Conservation (phyloP, 1,284 basidiomycete species). For the Apiotrichum gracile region DNA sequence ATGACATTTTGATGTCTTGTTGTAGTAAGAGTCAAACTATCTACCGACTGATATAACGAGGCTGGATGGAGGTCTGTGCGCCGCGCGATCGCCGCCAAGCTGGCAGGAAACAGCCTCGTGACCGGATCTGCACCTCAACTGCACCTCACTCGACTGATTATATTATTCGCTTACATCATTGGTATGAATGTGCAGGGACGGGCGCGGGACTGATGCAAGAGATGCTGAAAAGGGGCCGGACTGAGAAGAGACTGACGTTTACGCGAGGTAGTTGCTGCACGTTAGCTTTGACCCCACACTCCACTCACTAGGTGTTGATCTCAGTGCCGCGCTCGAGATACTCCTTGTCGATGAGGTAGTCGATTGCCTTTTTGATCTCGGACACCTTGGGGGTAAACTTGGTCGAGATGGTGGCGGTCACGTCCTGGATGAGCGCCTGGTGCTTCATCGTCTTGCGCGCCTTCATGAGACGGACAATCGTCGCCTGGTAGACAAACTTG, state of each 20-base stretch:
- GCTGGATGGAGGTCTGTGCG: too few relatives aligned
- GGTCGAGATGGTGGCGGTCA: conserved; percentile 75
- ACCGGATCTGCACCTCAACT: too few relatives aligned
- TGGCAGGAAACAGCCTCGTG: too few relatives aligned
- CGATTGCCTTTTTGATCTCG: conserved; percentile 71
- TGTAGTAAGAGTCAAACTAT: too few relatives aligned
- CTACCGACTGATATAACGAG: too few relatives aligned
- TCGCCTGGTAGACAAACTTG: conserved; percentile 94
- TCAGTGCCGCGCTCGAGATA: conserved; percentile 90
- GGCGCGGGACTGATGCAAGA: background rate
- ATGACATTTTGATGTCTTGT: too few relatives aligned
- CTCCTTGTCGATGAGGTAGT: conserved; percentile 92
- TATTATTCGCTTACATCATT: conserved; percentile 1
- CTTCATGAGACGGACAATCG: conserved; percentile 98
- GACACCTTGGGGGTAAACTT: conserved; percentile 44
- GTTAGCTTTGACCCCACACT: background rate
- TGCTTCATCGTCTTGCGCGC: conserved; percentile 95
- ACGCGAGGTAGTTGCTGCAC: conserved; percentile 28
- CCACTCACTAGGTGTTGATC: conserved; percentile 30
- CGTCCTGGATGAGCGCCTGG: conserved; percentile 86
- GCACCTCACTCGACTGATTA: too few relatives aligned
- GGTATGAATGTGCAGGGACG: conserved; percentile 4
- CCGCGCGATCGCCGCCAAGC: too few relatives aligned
- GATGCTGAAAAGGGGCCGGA: background rate
- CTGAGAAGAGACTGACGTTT: conserved; percentile 5